Evolutionary conservation across 179 eudicot species (phyloP), one percentile per base, ranked within the genome.

Genomic region (Camellia oleifera): DNA sequence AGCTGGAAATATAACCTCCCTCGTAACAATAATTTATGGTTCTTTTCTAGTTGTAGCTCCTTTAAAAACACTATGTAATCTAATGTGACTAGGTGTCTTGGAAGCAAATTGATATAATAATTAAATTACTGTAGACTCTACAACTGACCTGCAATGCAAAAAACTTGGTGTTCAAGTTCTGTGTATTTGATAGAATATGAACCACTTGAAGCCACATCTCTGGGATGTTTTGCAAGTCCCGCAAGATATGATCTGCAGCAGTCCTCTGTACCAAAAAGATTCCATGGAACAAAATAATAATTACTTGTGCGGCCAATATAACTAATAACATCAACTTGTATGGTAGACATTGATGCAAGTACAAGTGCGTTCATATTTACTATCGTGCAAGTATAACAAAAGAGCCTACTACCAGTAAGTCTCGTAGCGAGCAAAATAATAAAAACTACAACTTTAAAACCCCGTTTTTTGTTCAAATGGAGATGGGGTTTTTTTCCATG

Each of bases 181-280:
- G 97, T 20, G 97, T 83, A 71, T 77, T 94, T 72, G 97, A 94
- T 80, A 96, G 90, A 82, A 96, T 93, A 90, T 92, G 99, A 61
- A 96, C 98, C 74, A 96, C 99, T 91, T 96, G 99, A 81, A 96
- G 97, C 99, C 99, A 96, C 95, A 88, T 96, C 77, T 96, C 97
- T 46, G 97, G 93, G 87, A 94, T 94, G 82, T 82, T 91, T 86
- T 96, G 99, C 89, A 96, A 83, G 23, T 94, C 98, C 72, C 98
- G 93, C 83, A 96, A 84, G 78, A 96, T 92, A 82, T 87, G 94
- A 63, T 96, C 98, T 7, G 99, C 99, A 40, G 98, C 97, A 63
- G 98, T 83, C 88, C 99, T 94, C 98, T 96, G 94, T 68, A 57
- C 44, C 61, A 52, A 18, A 62, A 77, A n/a, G 42, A 20, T 18